A percentile compares a stretch with the other conserved stretches of the same genome.
Evolutionary conservation across 495 filamentous ascomycete genomes (phyloP).

Genomic region (Cercophora scortea): DNA sequence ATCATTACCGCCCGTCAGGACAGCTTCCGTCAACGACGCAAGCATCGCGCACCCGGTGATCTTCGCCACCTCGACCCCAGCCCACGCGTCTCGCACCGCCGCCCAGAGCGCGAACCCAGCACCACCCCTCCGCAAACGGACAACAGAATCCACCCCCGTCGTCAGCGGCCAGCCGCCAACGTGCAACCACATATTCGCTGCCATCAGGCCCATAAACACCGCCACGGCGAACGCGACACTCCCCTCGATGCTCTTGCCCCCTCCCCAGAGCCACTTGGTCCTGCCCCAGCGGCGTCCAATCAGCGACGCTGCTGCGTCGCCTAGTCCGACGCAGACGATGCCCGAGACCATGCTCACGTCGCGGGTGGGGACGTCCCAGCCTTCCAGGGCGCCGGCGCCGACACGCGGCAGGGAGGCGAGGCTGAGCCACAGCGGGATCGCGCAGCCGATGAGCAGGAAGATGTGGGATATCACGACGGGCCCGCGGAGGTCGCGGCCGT

Average conservation of each 20-base stretch:
- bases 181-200: slow-evolving; percentile 67
- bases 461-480: slow-evolving; percentile 95
- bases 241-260: slow-evolving; percentile 91
- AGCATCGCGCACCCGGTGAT: slow-evolving; percentile 62
- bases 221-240: slow-evolving; percentile 77
- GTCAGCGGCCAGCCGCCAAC: slow-evolving; percentile 59
- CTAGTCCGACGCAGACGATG: slow-evolving; percentile 88
- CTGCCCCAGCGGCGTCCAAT: slow-evolving; percentile 82
- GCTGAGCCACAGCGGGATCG: slow-evolving; percentile 88
- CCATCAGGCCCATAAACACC: slow-evolving; percentile 63
- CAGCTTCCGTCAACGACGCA: slow-evolving; percentile 88
- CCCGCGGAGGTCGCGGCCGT: slow-evolving; percentile 85
- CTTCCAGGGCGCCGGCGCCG: slow-evolving; percentile 44
- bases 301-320: slow-evolving; percentile 90
- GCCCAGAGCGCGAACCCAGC: slow-evolving; percentile 8
- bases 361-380: slow-evolving; percentile 63
- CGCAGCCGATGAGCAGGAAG: slow-evolving; percentile 92
- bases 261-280: slow-evolving; percentile 92
- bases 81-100: not conserved
- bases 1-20: slow-evolving; percentile 95
- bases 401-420: slow-evolving; percentile 54
- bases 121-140: slow-evolving; percentile 9
- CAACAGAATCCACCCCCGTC: slow-evolving; percentile 18
- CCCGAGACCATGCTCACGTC: slow-evolving; percentile 85
- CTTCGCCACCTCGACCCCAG: slow-evolving; percentile 43